A percentile compares a stretch with the other conserved stretches of the same genome.
Evolutionary conservation across 345 rosid species (phyloP).

Genomic region (Euphorbia lathyris): DNA sequence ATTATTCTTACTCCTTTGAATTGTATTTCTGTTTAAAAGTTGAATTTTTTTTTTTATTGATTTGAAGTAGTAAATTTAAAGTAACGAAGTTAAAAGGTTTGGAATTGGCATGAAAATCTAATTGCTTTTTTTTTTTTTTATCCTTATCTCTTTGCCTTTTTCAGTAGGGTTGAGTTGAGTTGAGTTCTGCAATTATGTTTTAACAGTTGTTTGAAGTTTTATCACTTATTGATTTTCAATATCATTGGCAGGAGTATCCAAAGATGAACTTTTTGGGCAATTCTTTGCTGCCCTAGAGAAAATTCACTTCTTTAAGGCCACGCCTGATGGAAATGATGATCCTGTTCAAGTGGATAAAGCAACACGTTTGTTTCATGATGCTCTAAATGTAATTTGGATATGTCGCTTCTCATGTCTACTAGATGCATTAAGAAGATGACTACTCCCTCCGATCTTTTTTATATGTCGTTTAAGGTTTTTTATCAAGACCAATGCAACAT

Average conservation of each 20-base stretch:
- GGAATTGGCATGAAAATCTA: too few relatives aligned
- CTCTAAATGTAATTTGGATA: slow-evolving; percentile 48
- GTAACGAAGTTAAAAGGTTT: too few relatives aligned
- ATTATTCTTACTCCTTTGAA: too few relatives aligned
- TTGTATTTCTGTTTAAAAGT: too few relatives aligned
- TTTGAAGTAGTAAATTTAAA: too few relatives aligned
- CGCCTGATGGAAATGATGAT: slow-evolving; percentile 65
- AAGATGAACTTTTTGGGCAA: slow-evolving; percentile 78
- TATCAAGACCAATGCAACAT: too few relatives aligned
- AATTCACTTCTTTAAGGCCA: slow-evolving; percentile 44
- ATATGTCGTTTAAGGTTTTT: too few relatives aligned
- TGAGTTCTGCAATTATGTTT: neutral
- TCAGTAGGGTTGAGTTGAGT: neutral
- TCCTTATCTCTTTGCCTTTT: too few relatives aligned
- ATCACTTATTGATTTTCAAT: slow-evolving; percentile 10
- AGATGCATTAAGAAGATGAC: slow-evolving; percentile 1
- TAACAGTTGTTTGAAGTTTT: neutral
- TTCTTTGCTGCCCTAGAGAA: slow-evolving; percentile 81
- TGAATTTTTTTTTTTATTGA: too few relatives aligned
- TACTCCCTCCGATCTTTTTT: too few relatives aligned
- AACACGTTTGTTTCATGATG: slow-evolving; percentile 62
- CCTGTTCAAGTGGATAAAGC: slow-evolving; percentile 67
- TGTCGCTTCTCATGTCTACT: slow-evolving; percentile 18
- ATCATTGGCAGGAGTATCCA: slow-evolving; percentile 49
- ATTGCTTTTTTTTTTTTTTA: too few relatives aligned